These are phyloP conservation scores for Prunus yedoensis DNA, from an alignment of 331 rosid genomes.

Conservation along the genomic window DNA sequence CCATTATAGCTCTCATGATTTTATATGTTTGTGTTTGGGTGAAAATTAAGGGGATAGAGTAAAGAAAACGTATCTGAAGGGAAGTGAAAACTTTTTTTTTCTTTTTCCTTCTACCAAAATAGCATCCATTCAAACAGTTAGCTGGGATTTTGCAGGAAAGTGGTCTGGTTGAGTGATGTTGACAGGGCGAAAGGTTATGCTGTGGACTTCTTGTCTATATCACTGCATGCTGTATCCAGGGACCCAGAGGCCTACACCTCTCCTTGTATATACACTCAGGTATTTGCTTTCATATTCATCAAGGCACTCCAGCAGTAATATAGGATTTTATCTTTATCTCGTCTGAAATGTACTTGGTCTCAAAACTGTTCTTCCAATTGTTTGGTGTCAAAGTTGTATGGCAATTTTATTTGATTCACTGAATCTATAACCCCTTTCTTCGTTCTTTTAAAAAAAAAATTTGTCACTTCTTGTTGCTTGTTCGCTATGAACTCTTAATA, in stretches of 20 bases:
- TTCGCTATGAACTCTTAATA: not conserved
- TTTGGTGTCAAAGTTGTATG: not conserved
- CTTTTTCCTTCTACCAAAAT: not conserved
- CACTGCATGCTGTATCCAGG: constrained; percentile 87
- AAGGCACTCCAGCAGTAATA: not conserved
- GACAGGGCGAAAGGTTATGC: constrained; percentile 73
- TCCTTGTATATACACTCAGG: constrained; percentile 93
- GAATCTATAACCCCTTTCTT: not conserved
- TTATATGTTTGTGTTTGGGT: not conserved
- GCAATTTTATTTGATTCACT: not conserved
- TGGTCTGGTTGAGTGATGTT: constrained; percentile 77
- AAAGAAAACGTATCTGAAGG: not conserved
- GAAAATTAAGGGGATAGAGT: not conserved
- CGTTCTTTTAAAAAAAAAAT: not conserved
- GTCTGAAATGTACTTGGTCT: not conserved
- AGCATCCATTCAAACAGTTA: not conserved
- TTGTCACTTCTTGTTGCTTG: not conserved
- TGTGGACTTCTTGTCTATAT: constrained; percentile 78
- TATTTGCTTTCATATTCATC: constrained; percentile 14
- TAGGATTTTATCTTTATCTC: not conserved
- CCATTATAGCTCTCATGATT: not conserved
- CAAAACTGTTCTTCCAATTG: not conserved
- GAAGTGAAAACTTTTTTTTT: not conserved
- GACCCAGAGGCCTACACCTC: constrained; percentile 79
- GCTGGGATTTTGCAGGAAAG: constrained; percentile 53